phyloP scores from a whole-genome alignment of 306 rosid genomes.

The Vigna trinervia region DNA sequence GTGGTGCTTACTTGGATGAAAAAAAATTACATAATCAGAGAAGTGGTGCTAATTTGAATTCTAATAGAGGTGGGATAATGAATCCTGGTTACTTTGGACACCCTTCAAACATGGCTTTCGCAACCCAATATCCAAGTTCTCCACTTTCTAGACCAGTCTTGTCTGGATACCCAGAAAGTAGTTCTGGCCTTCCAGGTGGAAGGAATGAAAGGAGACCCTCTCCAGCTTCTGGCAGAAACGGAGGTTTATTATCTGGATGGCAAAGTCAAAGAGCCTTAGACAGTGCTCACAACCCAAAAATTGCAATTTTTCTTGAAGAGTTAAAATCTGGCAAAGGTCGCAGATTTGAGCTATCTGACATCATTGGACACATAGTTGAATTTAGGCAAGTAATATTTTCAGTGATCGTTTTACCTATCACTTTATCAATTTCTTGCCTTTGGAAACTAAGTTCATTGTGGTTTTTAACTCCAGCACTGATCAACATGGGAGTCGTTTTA shows the following conservation, averaged over 20 bases:
- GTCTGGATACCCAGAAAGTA: slow-evolving; percentile 51
- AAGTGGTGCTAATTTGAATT: slow-evolving; percentile 50
- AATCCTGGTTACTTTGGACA: slow-evolving; percentile 61
- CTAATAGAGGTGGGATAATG: slow-evolving; percentile 57
- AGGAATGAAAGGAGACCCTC: slow-evolving; percentile 55
- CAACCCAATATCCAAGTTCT: slow-evolving; percentile 55
- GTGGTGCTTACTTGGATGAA: slow-evolving; percentile 54
- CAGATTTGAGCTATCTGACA: slow-evolving; percentile 67
- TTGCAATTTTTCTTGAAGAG: slow-evolving; percentile 62
- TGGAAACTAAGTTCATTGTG: slow-evolving; percentile 41
- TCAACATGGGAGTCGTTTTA: slow-evolving; percentile 69
- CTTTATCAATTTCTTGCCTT: slow-evolving; percentile 28
- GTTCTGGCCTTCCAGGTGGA: slow-evolving; percentile 51
- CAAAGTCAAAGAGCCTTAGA: slow-evolving; percentile 60
- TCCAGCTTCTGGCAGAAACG: slow-evolving; percentile 51
- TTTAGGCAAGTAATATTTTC: slow-evolving; percentile 56
- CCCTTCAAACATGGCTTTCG: slow-evolving; percentile 51
- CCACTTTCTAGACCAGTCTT: slow-evolving; percentile 55
- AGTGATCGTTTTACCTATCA: slow-evolving; percentile 11
- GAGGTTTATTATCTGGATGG: slow-evolving; percentile 57
- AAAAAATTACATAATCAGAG: slow-evolving; percentile 52
- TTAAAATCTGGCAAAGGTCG: slow-evolving; percentile 63
- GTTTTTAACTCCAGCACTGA: slow-evolving; percentile 55
- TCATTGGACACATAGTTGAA: slow-evolving; percentile 59
- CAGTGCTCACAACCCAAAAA: slow-evolving; percentile 52